Conservation (phyloP, 192 early-diverging fungal genomes). For the Chytriomyces sp. region DNA sequence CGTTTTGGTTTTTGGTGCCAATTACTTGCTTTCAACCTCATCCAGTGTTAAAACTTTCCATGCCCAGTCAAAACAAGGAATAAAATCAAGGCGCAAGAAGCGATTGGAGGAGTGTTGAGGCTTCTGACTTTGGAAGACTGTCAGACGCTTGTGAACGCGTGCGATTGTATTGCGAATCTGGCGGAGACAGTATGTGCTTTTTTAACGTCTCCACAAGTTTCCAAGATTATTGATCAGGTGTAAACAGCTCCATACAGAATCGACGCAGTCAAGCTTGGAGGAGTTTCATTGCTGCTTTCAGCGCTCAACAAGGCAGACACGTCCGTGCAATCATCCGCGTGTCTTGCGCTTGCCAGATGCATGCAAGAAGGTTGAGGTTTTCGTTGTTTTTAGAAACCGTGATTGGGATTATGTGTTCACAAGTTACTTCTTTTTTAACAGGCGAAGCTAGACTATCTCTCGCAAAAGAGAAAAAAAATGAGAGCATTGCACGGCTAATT, state of each 20-base stretch:
- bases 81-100: slow-evolving; percentile 44
- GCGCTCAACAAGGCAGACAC: slow-evolving; percentile 34
- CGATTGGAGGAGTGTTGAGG: slow-evolving; percentile 41
- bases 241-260: slow-evolving; percentile 32
- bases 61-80: slow-evolving; percentile 48
- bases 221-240: background rate
- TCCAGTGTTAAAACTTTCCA: too few species aligned
- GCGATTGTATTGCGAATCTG: slow-evolving; percentile 57
- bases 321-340: slow-evolving; percentile 32
- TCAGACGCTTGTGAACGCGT: slow-evolving; percentile 51
- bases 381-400: too few species aligned
- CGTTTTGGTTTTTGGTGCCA: background rate
- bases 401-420: too few species aligned
- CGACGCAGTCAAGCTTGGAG: slow-evolving; percentile 44
- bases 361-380: slow-evolving; percentile 45
- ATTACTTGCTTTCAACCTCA: too few species aligned
- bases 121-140: slow-evolving; percentile 50
- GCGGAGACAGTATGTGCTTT: slow-evolving; percentile 47
- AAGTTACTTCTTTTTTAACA: too few species aligned
- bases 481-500: slow-evolving; percentile 44
- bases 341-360: slow-evolving; percentile 36
- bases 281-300: slow-evolving; percentile 18
- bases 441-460: slow-evolving; percentile 45
- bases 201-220: background rate
- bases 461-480: slow-evolving; percentile 40